Percentiles rank a stretch among this genome's conserved stretches.
Conservation (phyloP, 2,329 filamentous ascomycete species). For the Trichophyton simii region DNA sequence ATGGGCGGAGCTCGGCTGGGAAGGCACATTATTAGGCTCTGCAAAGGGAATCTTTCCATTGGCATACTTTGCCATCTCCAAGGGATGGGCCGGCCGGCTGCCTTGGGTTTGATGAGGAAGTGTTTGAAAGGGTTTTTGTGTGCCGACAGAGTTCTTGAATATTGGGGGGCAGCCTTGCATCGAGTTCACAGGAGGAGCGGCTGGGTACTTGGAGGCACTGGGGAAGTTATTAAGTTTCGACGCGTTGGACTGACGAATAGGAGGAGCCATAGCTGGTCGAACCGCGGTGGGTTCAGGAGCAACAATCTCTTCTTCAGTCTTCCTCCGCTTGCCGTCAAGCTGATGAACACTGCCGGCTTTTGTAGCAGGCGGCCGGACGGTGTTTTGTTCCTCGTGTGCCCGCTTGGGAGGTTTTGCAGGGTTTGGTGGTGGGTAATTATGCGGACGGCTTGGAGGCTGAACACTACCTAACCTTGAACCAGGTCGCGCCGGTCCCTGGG, state of each 20-base stretch:
- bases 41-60: slow-evolving; percentile 87
- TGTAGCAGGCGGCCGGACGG: slow-evolving; percentile 28
- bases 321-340: slow-evolving; percentile 64
- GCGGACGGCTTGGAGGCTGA: slow-evolving; percentile 48
- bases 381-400: slow-evolving; percentile 50
- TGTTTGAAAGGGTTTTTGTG: slow-evolving; percentile 28
- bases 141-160: slow-evolving; percentile 34
- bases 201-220: slow-evolving; percentile 24
- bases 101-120: slow-evolving; percentile 40
- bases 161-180: slow-evolving; percentile 28
- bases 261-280: slow-evolving; percentile 63
- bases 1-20: not conserved
- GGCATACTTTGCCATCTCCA: slow-evolving; percentile 77
- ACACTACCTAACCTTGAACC: slow-evolving; percentile 34
- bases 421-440: slow-evolving; percentile 51
- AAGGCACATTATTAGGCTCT: slow-evolving; percentile 45
- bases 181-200: slow-evolving; percentile 34
- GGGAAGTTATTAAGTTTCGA: slow-evolving; percentile 48
- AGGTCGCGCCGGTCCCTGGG: slow-evolving; percentile 37
- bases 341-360: slow-evolving; percentile 45
- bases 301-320: slow-evolving; percentile 60
- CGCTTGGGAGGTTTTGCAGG: slow-evolving; percentile 65
- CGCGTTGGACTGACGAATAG: slow-evolving; percentile 66
- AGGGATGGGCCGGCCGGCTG: slow-evolving; percentile 51
- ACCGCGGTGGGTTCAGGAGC: slow-evolving; percentile 44